Conservation (phyloP, 805 yeast genomes). For the Candida nanaspora region DNA sequence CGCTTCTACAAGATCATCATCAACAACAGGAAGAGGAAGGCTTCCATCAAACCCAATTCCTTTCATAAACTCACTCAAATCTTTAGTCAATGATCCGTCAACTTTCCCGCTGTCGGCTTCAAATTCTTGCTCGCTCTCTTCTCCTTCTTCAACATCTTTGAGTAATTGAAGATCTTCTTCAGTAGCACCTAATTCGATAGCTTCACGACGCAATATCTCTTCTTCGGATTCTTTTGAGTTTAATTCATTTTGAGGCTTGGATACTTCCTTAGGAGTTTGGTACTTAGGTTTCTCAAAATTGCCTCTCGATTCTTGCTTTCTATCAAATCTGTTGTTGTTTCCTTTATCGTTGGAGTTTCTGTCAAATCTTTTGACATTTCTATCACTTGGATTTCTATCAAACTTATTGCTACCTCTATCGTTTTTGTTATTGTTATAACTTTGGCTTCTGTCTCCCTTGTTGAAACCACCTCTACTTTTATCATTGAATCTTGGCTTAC, state of each 20-base stretch:
- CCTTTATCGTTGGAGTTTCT: neutral
- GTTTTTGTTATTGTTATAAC: neutral
- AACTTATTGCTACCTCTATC: neutral
- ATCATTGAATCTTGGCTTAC: conserved; percentile 1
- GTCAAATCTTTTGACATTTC: neutral
- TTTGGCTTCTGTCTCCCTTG: neutral
- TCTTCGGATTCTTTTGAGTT: conserved; percentile 3
- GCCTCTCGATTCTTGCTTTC: neutral
- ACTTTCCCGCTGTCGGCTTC: conserved; percentile 32
- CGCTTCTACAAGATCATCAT: conserved; percentile 24
- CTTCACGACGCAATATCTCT: conserved; percentile 59
- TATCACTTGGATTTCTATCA: neutral
- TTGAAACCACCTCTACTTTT: neutral
- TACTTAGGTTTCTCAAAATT: neutral
- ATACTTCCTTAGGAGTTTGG: no score
- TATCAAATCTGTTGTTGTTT: neutral
- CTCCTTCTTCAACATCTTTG: conserved; percentile 42
- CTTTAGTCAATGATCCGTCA: conserved; percentile 43
- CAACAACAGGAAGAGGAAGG: conserved; percentile 27
- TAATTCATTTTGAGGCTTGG: neutral
- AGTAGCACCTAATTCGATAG: conserved; percentile 76
- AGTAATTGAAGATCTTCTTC: conserved; percentile 71
- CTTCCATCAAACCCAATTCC: conserved; percentile 53
- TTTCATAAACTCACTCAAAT: conserved; percentile 56
- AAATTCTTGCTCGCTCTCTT: conserved; percentile 45